phyloP scores from a whole-genome alignment of 495 filamentous ascomycete genomes.

The Chaetomidium leptoderma region DNA sequence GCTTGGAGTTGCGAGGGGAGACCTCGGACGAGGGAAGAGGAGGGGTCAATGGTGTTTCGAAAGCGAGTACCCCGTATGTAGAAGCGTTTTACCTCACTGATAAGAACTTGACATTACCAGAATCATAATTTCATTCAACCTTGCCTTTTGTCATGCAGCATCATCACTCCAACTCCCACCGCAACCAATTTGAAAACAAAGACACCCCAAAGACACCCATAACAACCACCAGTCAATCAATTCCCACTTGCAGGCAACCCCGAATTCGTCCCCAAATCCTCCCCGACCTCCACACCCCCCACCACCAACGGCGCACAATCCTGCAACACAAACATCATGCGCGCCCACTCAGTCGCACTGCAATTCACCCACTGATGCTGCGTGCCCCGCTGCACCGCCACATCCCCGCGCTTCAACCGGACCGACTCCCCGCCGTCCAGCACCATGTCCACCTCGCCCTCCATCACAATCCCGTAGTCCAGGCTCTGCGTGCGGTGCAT shows the following conservation, averaged over 20 bases:
- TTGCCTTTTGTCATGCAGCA: too few relatives aligned
- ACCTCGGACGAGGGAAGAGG: too few relatives aligned
- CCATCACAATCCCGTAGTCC: conserved; percentile 74
- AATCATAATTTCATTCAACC: too few relatives aligned
- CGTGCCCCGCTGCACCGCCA: conserved; percentile 61
- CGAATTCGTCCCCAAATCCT: conserved; percentile 40
- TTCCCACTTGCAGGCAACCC: conserved; percentile 40
- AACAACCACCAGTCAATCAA: too few relatives aligned
- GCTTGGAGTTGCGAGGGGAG: too few relatives aligned
- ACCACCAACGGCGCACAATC: conserved; percentile 43
- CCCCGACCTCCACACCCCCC: conserved; percentile 39
- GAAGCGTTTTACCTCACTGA: too few relatives aligned
- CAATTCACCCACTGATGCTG: conserved; percentile 66
- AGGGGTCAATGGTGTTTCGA: too few relatives aligned
- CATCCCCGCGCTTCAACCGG: conserved; percentile 56
- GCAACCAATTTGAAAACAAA: too few relatives aligned
- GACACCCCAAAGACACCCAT: too few relatives aligned
- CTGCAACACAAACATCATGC: conserved; percentile 58
- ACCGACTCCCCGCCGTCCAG: conserved; percentile 57
- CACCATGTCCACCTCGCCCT: conserved; percentile 62
- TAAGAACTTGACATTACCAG: too few relatives aligned
- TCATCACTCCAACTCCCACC: too few relatives aligned
- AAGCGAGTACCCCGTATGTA: too few relatives aligned
- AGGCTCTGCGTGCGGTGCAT: conserved; percentile 71
- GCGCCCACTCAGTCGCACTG: conserved; percentile 50